A percentile compares a stretch with the other conserved stretches of the same genome.
These are phyloP conservation scores for Pichia sp. DNA, from an alignment of 1,139 yeast genomes.

Conservation along the genomic window DNA sequence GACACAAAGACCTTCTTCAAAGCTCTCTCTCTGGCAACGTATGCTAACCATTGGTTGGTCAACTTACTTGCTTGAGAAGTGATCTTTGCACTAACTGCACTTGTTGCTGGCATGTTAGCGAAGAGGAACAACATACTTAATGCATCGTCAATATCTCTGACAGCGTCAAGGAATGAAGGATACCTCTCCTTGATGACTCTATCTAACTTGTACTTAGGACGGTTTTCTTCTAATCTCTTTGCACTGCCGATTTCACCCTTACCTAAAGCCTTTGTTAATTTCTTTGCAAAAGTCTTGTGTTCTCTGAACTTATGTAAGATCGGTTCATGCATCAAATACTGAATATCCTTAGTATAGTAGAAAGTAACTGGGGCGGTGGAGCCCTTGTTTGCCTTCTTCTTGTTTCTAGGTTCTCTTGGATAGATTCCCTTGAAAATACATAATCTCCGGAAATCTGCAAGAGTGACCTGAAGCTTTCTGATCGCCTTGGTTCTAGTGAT, in stretches of 20 bases:
- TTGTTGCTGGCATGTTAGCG: conserved; percentile 93
- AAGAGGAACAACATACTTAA: conserved; percentile 90
- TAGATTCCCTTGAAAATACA: conserved; percentile 95
- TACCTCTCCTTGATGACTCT: conserved; percentile 91
- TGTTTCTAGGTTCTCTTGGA: conserved; percentile 95
- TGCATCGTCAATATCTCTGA: conserved; percentile 93
- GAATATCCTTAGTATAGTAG: conserved; percentile 90
- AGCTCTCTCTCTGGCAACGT: conserved; percentile 75
- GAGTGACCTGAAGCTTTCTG: conserved; percentile 81
- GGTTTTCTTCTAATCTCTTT: conserved; percentile 68
- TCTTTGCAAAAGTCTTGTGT: conserved; percentile 89
- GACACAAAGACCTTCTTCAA: conserved; percentile 90
- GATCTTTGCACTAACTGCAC: conserved; percentile 67
- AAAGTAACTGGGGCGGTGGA: conserved; percentile 94
- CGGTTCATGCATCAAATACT: conserved; percentile 93
- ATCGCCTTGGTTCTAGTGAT: conserved; percentile 95
- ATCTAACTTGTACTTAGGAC: conserved; percentile 83
- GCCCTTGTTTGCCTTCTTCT: conserved; percentile 96
- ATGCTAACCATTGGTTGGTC: conserved; percentile 95
- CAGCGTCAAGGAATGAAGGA: conserved; percentile 88
- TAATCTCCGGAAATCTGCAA: conserved; percentile 96
- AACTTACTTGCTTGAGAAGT: conserved; percentile 81
- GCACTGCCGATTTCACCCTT: conserved; percentile 91
- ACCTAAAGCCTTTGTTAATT: conserved; percentile 83
- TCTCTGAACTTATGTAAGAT: conserved; percentile 87